Evolutionary conservation across 805 yeast genomes (phyloP), one percentile per base, ranked within the genome.

Genomic region (Sugiyamaella chiloensis): DNA sequence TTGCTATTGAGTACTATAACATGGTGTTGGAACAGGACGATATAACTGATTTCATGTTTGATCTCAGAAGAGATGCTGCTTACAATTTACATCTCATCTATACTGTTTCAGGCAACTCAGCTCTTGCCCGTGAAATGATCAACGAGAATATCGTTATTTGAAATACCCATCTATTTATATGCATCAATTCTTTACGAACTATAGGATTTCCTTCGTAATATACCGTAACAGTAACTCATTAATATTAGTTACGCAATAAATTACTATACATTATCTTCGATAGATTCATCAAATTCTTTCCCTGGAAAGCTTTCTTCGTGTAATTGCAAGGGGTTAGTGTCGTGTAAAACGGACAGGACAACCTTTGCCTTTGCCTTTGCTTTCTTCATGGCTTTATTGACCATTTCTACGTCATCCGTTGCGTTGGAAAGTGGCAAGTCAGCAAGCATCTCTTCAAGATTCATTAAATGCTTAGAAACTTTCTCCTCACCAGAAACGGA

Each of bases 31-130:
- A 52, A 26, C 67, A 63, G 41, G 31, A 19, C 1, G 70, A 69
- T 24, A 54, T 61, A 6, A 74, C 75, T n/a, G 63, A 61, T 11
- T n/a, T n/a, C n/a, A 81, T 78, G 42, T 79, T 75, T 42, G 87
- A 83, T 61, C 60, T 90, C 51, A 80, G 75, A 63, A 67, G 70
- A 55, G 96, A 87, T 54, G 86, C 96, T 0, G 97, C 97, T 1
- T 88, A 90, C 60, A 91, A 91, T 60, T 68, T 89, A 56, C 74
- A 81, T 26, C 72, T 83, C 57, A 84, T 91, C 20, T 91, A 87
- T 65, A 81, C 80, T 49, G 71, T 76, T 54, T 83, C 83, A 60
- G 95, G 95, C 3, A 90, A 90, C 60, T 68, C 79, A 9, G 67
- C 67, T 46, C 69, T 83, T 36, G 90, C 96, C 0, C 73, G 78